Evolutionary conservation across 345 rosid species (phyloP), one percentile per base, ranked within the genome.

Genomic region (Ceriops zippeliana): DNA sequence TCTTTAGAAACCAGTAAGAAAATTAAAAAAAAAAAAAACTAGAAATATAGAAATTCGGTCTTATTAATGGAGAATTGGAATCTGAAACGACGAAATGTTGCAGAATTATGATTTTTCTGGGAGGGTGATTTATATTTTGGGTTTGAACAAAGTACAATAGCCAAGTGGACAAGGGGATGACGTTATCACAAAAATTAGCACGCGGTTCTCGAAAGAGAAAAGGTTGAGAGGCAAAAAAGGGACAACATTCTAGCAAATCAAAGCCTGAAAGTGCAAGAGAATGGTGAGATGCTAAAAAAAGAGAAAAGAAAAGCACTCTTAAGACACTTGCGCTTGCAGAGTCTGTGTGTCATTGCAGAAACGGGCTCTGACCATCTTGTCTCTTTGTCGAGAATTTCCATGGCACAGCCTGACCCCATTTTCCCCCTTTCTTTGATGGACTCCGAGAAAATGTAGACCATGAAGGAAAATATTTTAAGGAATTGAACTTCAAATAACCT

Each of bases 341-440:
- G 70, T 60, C 52, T 71, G 63, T 75, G 71, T 78, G 76, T 71
- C 68, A 27, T 72, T 74, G 68, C 53, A 58, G 78, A 74, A 76
- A 68, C 51, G 70, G 79, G 17, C 8, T 58, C 85, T 83, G 86
- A 62, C 72, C 57, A 37, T 22, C 53, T 81, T 85, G 85, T 85
- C 86, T 76, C 52, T 63, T 81, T 85, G 86, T 83, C 83, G 68
- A 76, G 76, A 69, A 70, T 80, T 76, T 82, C 47, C 79, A 79
- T 66, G 59, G 83, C 86, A 81, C 54, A 51, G 57, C 65, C 76
- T 67, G 64, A 52, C 61, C 62, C 34, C 52, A 30, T 26, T 26
- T 19, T 26, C 22, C 5, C 7, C 8, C 0, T 37, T 27, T 26
- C 38, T 51, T 51, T 35, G 51, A 30, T 21, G 31, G 24, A 47